A percentile compares a stretch with the other conserved stretches of the same genome.
phyloP scores from a whole-genome alignment of 1,139 yeast genomes.

The Geotrichum carabidarum region DNA sequence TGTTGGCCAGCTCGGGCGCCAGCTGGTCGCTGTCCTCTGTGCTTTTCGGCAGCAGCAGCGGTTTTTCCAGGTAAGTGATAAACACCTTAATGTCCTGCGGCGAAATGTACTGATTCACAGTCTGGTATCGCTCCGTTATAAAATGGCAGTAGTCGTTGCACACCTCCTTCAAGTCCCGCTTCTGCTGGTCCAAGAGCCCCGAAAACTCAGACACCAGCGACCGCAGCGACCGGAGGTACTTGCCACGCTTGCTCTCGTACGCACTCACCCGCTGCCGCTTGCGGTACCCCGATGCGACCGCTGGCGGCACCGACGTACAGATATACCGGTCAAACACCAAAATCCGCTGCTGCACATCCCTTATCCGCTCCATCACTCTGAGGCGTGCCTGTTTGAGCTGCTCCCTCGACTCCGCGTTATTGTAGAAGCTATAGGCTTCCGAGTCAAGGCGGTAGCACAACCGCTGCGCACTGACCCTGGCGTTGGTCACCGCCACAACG shows the following conservation, averaged over 20 bases:
- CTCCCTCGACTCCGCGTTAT: slow-evolving; percentile 7
- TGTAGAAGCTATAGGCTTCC: not conserved
- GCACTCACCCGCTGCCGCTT: not conserved
- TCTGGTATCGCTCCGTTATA: slow-evolving; percentile 12
- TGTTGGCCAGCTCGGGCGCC: not conserved
- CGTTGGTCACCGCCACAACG: slow-evolving; percentile 5
- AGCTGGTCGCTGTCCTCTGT: not conserved
- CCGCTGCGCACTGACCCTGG: slow-evolving; percentile 7
- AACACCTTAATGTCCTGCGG: slow-evolving; percentile 7
- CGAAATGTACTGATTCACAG: slow-evolving; percentile 13
- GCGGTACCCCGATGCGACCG: not conserved
- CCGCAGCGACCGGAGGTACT: not conserved
- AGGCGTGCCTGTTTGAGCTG: slow-evolving; percentile 5
- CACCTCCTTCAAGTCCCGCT: slow-evolving; percentile 11
- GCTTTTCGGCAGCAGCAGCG: slow-evolving; percentile 6
- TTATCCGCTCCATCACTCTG: slow-evolving; percentile 3
- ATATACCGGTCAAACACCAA: slow-evolving; percentile 1
- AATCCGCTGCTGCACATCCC: slow-evolving; percentile 5
- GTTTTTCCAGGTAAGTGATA: slow-evolving; percentile 5
- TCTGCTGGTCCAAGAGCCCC: slow-evolving; percentile 1
- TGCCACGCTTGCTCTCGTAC: not conserved
- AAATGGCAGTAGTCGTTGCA: slow-evolving; percentile 11
- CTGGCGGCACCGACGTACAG: not conserved
- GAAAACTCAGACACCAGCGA: slow-evolving; percentile 2
- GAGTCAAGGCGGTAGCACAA: slow-evolving; percentile 8